Evolutionary conservation across 2,329 filamentous ascomycete species (phyloP).

Genomic region (Alternaria gaisen): DNA sequence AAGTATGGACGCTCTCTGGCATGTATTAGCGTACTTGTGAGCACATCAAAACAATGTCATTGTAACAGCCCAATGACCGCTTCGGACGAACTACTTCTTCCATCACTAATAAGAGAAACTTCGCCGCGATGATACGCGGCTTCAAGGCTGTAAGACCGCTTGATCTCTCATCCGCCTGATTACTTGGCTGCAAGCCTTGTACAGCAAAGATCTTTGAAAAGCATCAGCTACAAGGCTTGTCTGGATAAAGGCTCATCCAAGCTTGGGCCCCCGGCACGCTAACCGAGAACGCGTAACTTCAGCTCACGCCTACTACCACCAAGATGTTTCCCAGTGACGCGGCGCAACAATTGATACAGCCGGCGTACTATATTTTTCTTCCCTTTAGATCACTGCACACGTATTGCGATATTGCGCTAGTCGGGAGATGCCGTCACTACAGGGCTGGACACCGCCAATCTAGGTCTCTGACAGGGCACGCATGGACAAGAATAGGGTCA

Average conservation of each 20-base stretch:
- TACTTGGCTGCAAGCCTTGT: not conserved
- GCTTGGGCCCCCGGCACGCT: not conserved
- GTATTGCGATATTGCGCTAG: not conserved
- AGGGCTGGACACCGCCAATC: not conserved
- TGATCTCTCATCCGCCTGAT: not conserved
- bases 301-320: not conserved
- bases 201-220: not conserved
- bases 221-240: not conserved
- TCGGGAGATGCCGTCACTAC: not conserved
- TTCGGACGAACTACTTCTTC: not conserved
- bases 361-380: not conserved
- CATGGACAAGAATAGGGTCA: not conserved
- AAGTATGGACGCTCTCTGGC: rapidly evolving
- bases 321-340: not conserved
- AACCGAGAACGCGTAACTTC: slow-evolving; percentile 5
- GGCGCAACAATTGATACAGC: not conserved
- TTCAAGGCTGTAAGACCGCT: not conserved
- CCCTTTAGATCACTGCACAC: not conserved
- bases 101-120: not conserved
- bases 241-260: slow-evolving; percentile 4
- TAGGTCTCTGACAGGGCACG: not conserved
- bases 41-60: not conserved
- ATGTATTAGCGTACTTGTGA: not conserved
- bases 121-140: not conserved
- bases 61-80: not conserved